Conservation (phyloP, 768 basidiomycete genomes). For the Phylloporus sp. region DNA sequence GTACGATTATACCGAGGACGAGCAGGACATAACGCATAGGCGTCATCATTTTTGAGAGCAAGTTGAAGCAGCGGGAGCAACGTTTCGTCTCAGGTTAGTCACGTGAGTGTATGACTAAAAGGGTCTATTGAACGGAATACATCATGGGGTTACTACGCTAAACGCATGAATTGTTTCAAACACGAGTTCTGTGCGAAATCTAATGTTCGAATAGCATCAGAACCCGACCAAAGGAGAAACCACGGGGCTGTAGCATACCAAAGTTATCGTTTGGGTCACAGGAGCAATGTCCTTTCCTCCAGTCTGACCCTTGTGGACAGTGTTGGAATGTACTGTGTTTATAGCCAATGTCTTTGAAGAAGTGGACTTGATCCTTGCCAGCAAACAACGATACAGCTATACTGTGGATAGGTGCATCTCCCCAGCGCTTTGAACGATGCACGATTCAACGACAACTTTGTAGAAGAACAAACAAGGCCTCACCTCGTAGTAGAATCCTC, state of each 20-base stretch:
- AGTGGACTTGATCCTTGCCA: conserved; percentile 85
- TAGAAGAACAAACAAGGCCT: background rate
- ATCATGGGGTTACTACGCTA: conserved; percentile 23
- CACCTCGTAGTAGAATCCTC: conserved; percentile 90
- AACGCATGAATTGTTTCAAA: conserved; percentile 26
- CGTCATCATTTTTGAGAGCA: conserved; percentile 46
- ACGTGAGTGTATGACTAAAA: too few species aligned
- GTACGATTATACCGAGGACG: conserved; percentile 42
- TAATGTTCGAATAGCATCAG: conserved; percentile 9
- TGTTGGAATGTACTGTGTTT: conserved; percentile 93
- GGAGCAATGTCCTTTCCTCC: conserved; percentile 79
- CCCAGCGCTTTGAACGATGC: conserved; percentile 65
- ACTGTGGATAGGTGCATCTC: conserved; percentile 89
- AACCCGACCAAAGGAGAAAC: background rate
- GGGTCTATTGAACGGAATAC: too few species aligned
- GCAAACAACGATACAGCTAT: conserved; percentile 90
- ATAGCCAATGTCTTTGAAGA: conserved; percentile 93
- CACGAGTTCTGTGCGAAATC: conserved; percentile 29
- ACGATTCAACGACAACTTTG: too few species aligned
- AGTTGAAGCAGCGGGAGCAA: background rate
- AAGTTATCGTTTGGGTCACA: conserved; percentile 74
- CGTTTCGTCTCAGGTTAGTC: too few species aligned
- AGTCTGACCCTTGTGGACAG: conserved; percentile 74
- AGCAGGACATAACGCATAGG: conserved; percentile 55
- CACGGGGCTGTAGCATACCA: conserved; percentile 39